A percentile compares a stretch with the other conserved stretches of the same genome.
Conservation (phyloP, 371 early-diverging fungal genomes). For the Mucor piriformis region DNA sequence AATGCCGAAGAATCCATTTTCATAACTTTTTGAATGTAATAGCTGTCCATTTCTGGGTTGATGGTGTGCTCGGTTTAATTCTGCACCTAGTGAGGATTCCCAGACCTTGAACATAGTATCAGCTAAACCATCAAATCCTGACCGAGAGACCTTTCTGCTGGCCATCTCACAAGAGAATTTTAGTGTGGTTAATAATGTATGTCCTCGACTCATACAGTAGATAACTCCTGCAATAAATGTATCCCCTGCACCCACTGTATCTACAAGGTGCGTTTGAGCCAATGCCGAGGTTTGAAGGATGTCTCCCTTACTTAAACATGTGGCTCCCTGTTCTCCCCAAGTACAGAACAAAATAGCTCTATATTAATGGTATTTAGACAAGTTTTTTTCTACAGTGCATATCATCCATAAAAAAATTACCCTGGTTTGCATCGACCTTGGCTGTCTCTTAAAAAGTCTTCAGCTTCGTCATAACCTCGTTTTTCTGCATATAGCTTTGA, state of each 20-base stretch:
- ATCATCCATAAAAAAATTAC: no score
- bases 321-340: conserved; percentile 66
- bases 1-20: conserved; percentile 14
- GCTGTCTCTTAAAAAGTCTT: conserved; percentile 11
- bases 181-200: conserved; percentile 28
- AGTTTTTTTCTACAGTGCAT: background rate
- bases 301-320: conserved; percentile 45
- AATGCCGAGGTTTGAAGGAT: conserved; percentile 9
- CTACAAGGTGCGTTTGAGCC: conserved; percentile 35
- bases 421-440: conserved; percentile 18
- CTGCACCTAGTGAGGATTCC: conserved; percentile 15
- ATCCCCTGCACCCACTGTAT: conserved; percentile 73
- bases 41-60: background rate
- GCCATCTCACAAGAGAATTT: conserved; percentile 63
- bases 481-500: conserved; percentile 68
- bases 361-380: background rate
- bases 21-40: conserved; percentile 21
- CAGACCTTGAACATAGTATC: conserved; percentile 17
- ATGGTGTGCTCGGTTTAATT: conserved; percentile 12
- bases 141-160: conserved; percentile 61
- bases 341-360: conserved; percentile 63
- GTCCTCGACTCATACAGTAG: conserved; percentile 26
- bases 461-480: conserved; percentile 50
- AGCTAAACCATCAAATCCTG: conserved; percentile 51
- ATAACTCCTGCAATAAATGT: conserved; percentile 74